phyloP scores from a whole-genome alignment of 371 early-diverging fungal species.

The Batrachochytrium dendrobatidis region DNA sequence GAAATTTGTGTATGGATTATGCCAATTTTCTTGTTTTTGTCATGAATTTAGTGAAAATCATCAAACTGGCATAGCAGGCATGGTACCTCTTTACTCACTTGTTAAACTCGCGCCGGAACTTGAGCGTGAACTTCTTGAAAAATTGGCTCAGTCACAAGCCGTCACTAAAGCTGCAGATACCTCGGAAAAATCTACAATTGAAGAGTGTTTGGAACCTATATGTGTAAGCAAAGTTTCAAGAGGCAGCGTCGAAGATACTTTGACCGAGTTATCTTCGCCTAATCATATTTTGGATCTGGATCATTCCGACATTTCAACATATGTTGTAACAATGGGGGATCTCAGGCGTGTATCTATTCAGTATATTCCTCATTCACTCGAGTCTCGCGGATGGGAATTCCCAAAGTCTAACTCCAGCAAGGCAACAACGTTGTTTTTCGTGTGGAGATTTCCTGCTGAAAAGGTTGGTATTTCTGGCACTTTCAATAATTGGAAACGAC shows the following conservation, averaged over 20 bases:
- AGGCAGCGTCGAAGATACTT: too few species aligned
- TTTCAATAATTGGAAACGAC: slow-evolving; percentile 11
- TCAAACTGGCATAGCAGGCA: not conserved
- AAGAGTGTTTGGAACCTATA: too few species aligned
- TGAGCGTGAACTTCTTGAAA: not conserved
- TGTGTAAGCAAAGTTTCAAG: not conserved
- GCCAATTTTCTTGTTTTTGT: too few species aligned
- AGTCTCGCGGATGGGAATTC: not conserved
- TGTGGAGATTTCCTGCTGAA: slow-evolving; percentile 5
- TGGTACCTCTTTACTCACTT: not conserved
- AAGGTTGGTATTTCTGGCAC: slow-evolving; percentile 10
- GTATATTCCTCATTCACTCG: slow-evolving; percentile 1
- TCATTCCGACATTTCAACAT: not conserved
- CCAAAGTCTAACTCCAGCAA: not conserved
- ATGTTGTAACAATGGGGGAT: slow-evolving; percentile 1
- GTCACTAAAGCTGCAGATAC: not conserved
- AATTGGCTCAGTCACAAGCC: not conserved
- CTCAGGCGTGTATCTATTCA: not conserved
- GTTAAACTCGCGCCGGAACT: not conserved
- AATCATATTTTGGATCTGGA: too few species aligned
- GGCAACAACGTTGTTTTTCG: slow-evolving; percentile 7
- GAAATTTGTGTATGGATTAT: too few species aligned
- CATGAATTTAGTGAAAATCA: too few species aligned
- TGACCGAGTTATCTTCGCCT: too few species aligned
- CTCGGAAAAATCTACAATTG: not conserved